Base-by-base conservation (phyloP, 2,329 filamentous ascomycete genomes). In the Fonsecaea pedrosoi region DNA sequence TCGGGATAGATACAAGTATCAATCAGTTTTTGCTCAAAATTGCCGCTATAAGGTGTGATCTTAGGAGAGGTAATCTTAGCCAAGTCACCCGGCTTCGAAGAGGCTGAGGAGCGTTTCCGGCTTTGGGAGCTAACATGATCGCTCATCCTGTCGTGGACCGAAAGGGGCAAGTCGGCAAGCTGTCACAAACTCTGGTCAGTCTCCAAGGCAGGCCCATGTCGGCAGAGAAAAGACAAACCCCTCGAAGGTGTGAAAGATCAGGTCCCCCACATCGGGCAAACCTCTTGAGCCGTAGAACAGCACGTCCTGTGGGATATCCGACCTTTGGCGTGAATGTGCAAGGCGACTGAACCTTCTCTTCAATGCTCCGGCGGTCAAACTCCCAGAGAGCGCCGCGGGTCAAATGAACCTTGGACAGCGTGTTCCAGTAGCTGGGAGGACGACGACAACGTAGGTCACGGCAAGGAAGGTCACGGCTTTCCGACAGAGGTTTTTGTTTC, bases 11-110 rank as follows among this genome's bases (percentile, higher is more conserved):
- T 69, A 15, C 64, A 64, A 68, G 75, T 53, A 62, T 82, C 76
- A 61, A 77, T 75, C 53, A 82, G 69, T 58, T 79, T 73, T 62
- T 78, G 75, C 60, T 79, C 73, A 71, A 81, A 81, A 61, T 68
- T 64, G 13, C 59, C 42, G 53, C 55, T 63, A 42, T 70, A 67
- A 10, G 62, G 60, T 8, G 53, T 60, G 9, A 38, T 62, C 37
- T 66, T 66, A 8, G n/a, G 9, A 25, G 25, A 25, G 21, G 40
- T 50, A 38, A 63, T 64, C 37, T 21, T 60, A 18, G 38, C 58
- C 18, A 40, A 55, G 35, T 25, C 30, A 21, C 55, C 63, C n/a
- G 32, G 53, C 35, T 48, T 62, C n/a, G 56, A 61, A 15, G 64
- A 69, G 32, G 64, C 59, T 32, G 61, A 69, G 48, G 69, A 67